Evolutionary conservation across 2,329 filamentous ascomycete genomes (phyloP), one percentile per base, ranked within the genome.

Genomic region (Hypoxylon rubiginosum): DNA sequence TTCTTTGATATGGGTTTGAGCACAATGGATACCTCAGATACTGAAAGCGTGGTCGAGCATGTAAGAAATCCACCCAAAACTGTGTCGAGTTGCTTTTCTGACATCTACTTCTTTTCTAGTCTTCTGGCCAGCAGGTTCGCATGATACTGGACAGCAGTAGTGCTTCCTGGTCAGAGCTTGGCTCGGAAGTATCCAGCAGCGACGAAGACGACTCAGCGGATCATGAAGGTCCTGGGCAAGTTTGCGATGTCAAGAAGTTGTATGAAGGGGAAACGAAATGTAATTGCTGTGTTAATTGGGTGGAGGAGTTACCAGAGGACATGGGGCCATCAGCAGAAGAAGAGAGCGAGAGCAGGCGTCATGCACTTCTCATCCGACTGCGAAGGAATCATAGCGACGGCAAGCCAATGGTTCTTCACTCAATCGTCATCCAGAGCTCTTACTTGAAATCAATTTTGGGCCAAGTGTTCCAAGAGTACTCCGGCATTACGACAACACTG

Each of bases 381-480:
- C 56, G 48, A 17, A 55, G 55, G 4, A 64, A 58, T 21, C 63
- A 70, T 17, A 43, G 43, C 26, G 63, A 62, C 7, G 66, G 68
- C 3, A 69, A 64, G 36, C 30, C 48, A 1, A 52, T 67, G 64
- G 50, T 41, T 1, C 64, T 69, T 1, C 60, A 69, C 51, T 69
- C 67, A 3, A 67, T 92, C 62, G 82, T 90, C 48, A 79, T 92
- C 5, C 89, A 92, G 75, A 89, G 85, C 19, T 86, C 88, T 1
- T 80, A 84, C 58, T 78, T 92, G 46, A 90, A 89, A 76, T 79
- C 81, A 1, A 82, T 86, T 4, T 80, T 92, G 0, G 79, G 79
- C 9, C 80, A 84, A 10, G 82, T 90, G 7, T 80, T 91, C 21
- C 77, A 82, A 1, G 85, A 81, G 8, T 91, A 90, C 62, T 86